These are phyloP conservation scores for Aspergillus unguis DNA, from an alignment of 2,329 filamentous ascomycete genomes.

Conservation along the genomic window DNA sequence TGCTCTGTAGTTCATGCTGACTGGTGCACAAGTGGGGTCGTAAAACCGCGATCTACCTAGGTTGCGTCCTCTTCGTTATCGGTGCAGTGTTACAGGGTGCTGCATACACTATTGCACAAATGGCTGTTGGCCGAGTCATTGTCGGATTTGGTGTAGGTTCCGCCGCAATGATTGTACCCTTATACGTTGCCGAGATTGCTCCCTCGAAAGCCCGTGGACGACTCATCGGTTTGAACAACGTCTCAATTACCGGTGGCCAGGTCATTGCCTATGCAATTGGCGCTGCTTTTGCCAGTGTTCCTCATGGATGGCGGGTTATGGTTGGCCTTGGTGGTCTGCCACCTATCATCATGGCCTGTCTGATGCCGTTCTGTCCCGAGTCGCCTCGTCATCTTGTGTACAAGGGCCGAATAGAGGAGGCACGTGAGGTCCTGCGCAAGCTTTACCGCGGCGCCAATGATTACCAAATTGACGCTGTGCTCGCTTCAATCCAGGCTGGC, in stretches of 20 bases:
- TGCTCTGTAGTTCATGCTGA: background rate
- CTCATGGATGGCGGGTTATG: conserved; percentile 51
- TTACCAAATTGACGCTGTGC: conserved; percentile 46
- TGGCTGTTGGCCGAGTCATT: conserved; percentile 46
- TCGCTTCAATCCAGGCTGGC: conserved; percentile 40
- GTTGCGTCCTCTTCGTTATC: conserved; percentile 40
- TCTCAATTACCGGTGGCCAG: conserved; percentile 44
- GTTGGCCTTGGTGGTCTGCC: conserved; percentile 49
- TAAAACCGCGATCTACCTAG: conserved; percentile 42
- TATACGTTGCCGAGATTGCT: conserved; percentile 51
- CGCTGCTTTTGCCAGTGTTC: conserved; percentile 41
- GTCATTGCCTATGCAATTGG: conserved; percentile 44
- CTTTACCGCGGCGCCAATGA: conserved; percentile 32
- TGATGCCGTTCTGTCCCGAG: conserved; percentile 47
- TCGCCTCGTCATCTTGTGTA: conserved; percentile 26
- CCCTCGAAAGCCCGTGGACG: conserved; percentile 49
- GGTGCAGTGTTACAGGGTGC: conserved; percentile 39
- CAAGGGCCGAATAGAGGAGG: conserved; percentile 18
- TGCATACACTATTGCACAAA: conserved; percentile 41
- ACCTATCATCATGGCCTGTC: conserved; percentile 42
- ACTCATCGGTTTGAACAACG: conserved; percentile 43
- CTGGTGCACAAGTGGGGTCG: conserved; percentile 31
- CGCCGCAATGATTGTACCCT: conserved; percentile 47
- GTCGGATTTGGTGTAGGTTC: conserved; percentile 51
- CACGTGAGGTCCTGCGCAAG: conserved; percentile 34